These are phyloP conservation scores for Styphnolobium japonicum DNA, from an alignment of 306 rosid genomes.

Conservation along the genomic window DNA sequence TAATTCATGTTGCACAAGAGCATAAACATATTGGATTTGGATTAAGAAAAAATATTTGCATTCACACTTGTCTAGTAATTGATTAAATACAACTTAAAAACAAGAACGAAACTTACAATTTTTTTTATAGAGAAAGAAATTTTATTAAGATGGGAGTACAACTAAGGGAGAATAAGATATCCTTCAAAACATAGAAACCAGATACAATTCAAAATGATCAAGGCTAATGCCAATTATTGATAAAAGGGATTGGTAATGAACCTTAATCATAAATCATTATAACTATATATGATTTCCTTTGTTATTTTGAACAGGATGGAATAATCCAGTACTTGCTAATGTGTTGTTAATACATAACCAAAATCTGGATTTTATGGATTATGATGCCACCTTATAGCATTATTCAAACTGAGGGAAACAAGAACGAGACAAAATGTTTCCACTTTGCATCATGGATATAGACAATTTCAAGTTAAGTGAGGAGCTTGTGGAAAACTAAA, in stretches of 20 bases:
- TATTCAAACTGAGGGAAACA: not conserved
- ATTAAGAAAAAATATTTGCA: not conserved
- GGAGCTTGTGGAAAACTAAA: not conserved
- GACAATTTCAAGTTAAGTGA: not conserved
- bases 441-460: not conserved
- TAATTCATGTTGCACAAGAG: not conserved
- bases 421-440: not conserved
- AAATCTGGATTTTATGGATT: not conserved
- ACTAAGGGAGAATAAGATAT: not conserved
- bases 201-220: not conserved
- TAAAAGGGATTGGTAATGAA: not conserved
- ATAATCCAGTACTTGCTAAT: not conserved
- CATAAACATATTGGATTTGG: not conserved
- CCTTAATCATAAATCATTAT: not conserved
- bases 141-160: not conserved
- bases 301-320: not conserved
- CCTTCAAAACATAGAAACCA: not conserved
- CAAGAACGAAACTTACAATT: not conserved
- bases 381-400: not conserved
- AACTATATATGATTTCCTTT: not conserved
- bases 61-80: not conserved
- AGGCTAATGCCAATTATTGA: not conserved
- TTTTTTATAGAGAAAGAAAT: not conserved
- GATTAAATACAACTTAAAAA: not conserved
- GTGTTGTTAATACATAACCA: not conserved